Evolutionary conservation across 257 asterid species (phyloP).

Genomic region (Plantago elongata): DNA sequence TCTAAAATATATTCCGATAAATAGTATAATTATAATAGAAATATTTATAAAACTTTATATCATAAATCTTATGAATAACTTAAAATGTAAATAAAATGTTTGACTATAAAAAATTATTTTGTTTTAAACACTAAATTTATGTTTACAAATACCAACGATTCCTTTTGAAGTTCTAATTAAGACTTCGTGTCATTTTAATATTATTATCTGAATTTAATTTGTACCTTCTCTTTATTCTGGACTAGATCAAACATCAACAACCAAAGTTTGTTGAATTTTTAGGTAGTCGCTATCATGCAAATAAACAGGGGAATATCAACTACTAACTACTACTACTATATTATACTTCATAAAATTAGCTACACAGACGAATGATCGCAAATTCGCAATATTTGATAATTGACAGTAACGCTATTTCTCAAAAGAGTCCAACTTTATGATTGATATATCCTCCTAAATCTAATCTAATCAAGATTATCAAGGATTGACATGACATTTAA

Average conservation of each 20-base stretch:
- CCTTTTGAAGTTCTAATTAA: constrained; percentile 7
- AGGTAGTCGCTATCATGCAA: not conserved
- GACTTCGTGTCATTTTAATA: not conserved
- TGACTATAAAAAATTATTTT: too few relatives aligned
- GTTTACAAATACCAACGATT: too few relatives aligned
- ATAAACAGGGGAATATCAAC: not conserved
- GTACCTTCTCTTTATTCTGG: constrained; percentile 1
- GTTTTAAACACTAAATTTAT: too few relatives aligned
- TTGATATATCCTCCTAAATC: too few relatives aligned
- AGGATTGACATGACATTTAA: too few relatives aligned
- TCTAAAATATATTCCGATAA: too few relatives aligned
- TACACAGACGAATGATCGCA: not conserved
- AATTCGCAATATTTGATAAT: not conserved
- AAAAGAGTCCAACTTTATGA: not conserved
- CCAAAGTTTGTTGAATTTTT: not conserved
- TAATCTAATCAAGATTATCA: too few relatives aligned
- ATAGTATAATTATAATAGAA: too few relatives aligned
- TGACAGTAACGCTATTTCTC: not conserved
- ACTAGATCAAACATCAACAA: constrained; percentile 1
- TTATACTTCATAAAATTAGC: not conserved
- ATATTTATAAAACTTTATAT: too few relatives aligned
- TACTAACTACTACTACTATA: not conserved
- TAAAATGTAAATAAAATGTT: too few relatives aligned
- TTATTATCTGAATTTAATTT: not conserved
- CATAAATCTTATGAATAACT: too few relatives aligned